Conservation (phyloP, 2,329 filamentous ascomycete genomes). For the Penicillium sp. region DNA sequence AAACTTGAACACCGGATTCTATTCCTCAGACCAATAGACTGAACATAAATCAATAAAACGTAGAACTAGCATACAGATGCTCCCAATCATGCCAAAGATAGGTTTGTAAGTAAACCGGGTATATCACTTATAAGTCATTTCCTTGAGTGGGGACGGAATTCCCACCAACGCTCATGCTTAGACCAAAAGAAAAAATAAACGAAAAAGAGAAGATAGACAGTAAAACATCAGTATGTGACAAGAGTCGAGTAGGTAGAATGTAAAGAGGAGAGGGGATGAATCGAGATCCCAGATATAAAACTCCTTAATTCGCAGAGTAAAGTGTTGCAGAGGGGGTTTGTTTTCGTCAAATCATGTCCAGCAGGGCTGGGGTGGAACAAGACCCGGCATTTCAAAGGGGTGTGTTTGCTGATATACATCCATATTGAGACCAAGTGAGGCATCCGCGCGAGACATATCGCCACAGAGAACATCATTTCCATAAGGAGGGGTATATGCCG, state of each 20-base stretch:
- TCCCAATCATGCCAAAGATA: conserved; percentile 11
- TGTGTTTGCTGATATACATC: conserved; percentile 39
- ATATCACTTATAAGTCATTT: conserved; percentile 18
- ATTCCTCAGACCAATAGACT: background rate
- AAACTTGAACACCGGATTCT: background rate
- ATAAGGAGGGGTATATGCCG: conserved; percentile 44
- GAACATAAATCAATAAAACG: background rate
- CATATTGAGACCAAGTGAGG: conserved; percentile 32
- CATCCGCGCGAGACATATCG: conserved; percentile 33
- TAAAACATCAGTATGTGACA: conserved; percentile 4
- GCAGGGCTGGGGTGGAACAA: conserved; percentile 39
- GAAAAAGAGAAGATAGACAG: background rate
- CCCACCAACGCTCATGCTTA: conserved; percentile 23
- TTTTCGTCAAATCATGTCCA: conserved; percentile 36
- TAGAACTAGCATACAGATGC: conserved; percentile 8
- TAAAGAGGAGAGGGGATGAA: conserved; percentile 2
- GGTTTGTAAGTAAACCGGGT: conserved; percentile 16
- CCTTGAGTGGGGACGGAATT: conserved; percentile 5
- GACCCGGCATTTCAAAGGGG: conserved; percentile 37
- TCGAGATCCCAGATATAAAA: background rate
- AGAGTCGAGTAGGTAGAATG: conserved; percentile 8
- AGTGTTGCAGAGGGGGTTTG: background rate
- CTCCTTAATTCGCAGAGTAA: background rate
- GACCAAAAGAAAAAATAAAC: background rate
- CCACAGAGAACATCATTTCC: conserved; percentile 39